Evolutionary conservation across 768 basidiomycete genomes (phyloP), one percentile per base, ranked within the genome.

Genomic region (Termitomyces sp.): DNA sequence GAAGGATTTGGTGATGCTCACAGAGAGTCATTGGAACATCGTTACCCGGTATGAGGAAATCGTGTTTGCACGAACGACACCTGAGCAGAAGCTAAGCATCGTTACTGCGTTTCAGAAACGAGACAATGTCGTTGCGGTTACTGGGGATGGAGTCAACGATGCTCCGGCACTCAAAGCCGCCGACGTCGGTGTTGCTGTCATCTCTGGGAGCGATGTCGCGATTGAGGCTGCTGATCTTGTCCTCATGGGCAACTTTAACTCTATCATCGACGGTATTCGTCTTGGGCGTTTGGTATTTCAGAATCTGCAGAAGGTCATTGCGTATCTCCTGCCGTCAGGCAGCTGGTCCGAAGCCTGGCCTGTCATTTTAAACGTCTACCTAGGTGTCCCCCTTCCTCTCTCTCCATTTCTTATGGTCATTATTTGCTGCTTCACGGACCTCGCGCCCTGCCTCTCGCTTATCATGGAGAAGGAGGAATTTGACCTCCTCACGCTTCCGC

Each of bases 11-110:
- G 61, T 72, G 24, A 62, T 70, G 5, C 68, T 80, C 13, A 64
- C 62, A 0, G 53, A 68, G 10, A 42, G 47, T 6, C 75, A 79
- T 50, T 80, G 78, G 79, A 67, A 79, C 53, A 53, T 76, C 18
- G 54, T 76, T 36, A 72, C 73, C 6, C 45, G 60, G 2, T 78
- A 78, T 55, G 69, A 69, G 16, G 71, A 76, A 48, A 71, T 83
- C 37, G 81, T 80, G 2, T 84, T 84, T 46, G 81, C 82, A 0
- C 71, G 83, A n/a, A 83, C 81, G 2, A 80, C 80, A 0, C 82
- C 83, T 7, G 79, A 83, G 59, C 82, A 83, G 66, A 84, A 84
- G 62, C 72, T 49, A 22, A 36, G 14, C 14, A 49, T 49, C 10
- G 48, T 49, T 24, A 49, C 20, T 36, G 48, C 45, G 22, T 49